A percentile compares a stretch with the other conserved stretches of the same genome.
Conservation (phyloP, 169 alveolate species). For the Theileria parva region DNA sequence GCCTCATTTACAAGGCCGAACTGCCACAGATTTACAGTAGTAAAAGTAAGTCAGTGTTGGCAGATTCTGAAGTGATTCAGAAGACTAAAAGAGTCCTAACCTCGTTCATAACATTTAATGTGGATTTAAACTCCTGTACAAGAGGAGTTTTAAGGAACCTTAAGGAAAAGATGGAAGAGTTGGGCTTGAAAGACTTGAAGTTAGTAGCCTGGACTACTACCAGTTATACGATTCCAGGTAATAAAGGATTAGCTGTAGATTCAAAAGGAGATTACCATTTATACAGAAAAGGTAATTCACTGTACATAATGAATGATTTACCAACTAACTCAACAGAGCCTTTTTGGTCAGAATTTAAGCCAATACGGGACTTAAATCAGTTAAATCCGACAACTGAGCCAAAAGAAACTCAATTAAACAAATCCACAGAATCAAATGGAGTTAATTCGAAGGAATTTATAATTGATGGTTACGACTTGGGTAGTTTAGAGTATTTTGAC, state of each 20-base stretch:
- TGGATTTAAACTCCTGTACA: slow-evolving; percentile 7
- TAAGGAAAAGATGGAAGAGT: slow-evolving; percentile 3
- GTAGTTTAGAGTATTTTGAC: slow-evolving; percentile 15
- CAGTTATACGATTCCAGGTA: slow-evolving; percentile 80
- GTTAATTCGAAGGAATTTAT: slow-evolving; percentile 5
- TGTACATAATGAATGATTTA: slow-evolving; percentile 22
- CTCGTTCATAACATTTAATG: slow-evolving; percentile 25
- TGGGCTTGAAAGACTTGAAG: slow-evolving; percentile 37
- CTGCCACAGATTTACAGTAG: slow-evolving; percentile 57
- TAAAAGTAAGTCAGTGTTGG: slow-evolving; percentile 38
- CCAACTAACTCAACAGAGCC: not conserved
- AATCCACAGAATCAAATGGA: not conserved
- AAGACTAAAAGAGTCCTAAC: slow-evolving; percentile 29
- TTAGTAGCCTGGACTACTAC: slow-evolving; percentile 76
- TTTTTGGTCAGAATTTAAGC: slow-evolving; percentile 12
- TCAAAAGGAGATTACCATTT: slow-evolving; percentile 42
- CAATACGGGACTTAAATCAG: slow-evolving; percentile 10
- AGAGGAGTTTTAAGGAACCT: not conserved
- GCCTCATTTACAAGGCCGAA: slow-evolving; percentile 29
- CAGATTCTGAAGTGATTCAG: slow-evolving; percentile 49
- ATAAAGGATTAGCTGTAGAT: slow-evolving; percentile 69
- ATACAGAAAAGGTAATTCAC: slow-evolving; percentile 10
- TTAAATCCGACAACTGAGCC: slow-evolving; percentile 5
- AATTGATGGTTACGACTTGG: slow-evolving; percentile 19
- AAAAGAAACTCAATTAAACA: not conserved